phyloP scores from a whole-genome alignment of 148 eudicot species.

The Euryodendron excelsum region DNA sequence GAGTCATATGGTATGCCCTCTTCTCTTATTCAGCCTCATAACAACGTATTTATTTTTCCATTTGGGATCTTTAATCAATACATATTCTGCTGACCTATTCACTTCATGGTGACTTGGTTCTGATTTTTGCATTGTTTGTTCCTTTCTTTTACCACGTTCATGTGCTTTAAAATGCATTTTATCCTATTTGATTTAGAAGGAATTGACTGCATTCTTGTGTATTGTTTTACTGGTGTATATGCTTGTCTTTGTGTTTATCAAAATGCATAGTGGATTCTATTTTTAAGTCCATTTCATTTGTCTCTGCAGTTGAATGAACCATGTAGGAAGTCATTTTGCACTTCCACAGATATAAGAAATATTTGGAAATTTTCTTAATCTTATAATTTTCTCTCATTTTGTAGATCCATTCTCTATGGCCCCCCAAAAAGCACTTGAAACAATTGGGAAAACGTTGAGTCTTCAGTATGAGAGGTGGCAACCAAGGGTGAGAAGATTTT shows the following conservation, averaged over 20 bases:
- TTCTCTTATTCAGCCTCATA: not conserved
- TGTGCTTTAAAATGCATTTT: not conserved
- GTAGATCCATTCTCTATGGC: constrained; percentile 95
- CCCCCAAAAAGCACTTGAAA: constrained; percentile 89
- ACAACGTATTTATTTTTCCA: too few species aligned
- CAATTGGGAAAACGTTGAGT: constrained; percentile 81
- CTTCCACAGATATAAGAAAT: not conserved
- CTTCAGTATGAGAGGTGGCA: constrained; percentile 98
- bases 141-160: not conserved
- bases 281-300: not conserved
- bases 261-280: not conserved
- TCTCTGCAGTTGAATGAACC: not conserved
- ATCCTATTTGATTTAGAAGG: not conserved
- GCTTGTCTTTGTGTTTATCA: not conserved
- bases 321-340: not conserved
- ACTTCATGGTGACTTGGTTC: too few species aligned
- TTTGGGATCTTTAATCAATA: too few species aligned
- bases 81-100: too few species aligned
- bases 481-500: constrained; percentile 57
- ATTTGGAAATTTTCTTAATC: not conserved
- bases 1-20: not conserved
- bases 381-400: constrained; percentile 11
- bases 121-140: not conserved
- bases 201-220: not conserved
- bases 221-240: not conserved